These are phyloP conservation scores for Tanozyma kutaoensis DNA, from an alignment of 805 yeast species.

Conservation along the genomic window DNA sequence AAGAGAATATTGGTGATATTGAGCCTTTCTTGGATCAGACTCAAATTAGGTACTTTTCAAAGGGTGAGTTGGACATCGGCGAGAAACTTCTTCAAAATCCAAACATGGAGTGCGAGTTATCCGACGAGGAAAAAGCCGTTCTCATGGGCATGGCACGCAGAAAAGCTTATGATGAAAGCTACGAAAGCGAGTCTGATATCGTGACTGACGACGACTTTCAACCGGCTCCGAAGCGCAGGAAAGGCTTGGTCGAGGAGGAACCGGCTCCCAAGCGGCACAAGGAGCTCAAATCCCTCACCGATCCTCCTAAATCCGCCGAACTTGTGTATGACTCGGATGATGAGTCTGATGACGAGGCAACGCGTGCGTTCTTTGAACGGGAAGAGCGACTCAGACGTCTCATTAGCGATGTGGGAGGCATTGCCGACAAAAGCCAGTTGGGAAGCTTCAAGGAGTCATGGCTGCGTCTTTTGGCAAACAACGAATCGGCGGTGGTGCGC, in stretches of 20 bases:
- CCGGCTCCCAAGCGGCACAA: no score
- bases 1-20: slow-evolving; percentile 6
- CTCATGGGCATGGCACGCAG: slow-evolving; percentile 18
- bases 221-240: slow-evolving; percentile 3
- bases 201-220: not conserved
- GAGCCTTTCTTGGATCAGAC: slow-evolving; percentile 9
- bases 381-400: slow-evolving; percentile 37
- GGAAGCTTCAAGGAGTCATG: slow-evolving; percentile 6
- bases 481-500: slow-evolving; percentile 1
- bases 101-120: slow-evolving; percentile 2
- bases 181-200: slow-evolving; percentile 5
- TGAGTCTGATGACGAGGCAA: slow-evolving; percentile 44
- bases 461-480: slow-evolving; percentile 3
- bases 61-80: slow-evolving; percentile 7
- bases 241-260: no score
- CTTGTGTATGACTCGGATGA: slow-evolving; percentile 51
- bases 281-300: no score
- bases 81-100: slow-evolving; percentile 2
- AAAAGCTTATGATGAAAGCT: slow-evolving; percentile 9
- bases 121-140: slow-evolving; percentile 12
- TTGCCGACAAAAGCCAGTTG: slow-evolving; percentile 12
- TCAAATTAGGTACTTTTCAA: slow-evolving; percentile 3
- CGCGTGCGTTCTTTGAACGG: slow-evolving; percentile 37
- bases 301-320: slow-evolving; percentile 35
- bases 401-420: slow-evolving; percentile 22